Percentiles rank a stretch among this genome's conserved stretches.
Evolutionary conservation across 306 rosid genomes (phyloP).

Genomic region (Fragaria iinumae): DNA sequence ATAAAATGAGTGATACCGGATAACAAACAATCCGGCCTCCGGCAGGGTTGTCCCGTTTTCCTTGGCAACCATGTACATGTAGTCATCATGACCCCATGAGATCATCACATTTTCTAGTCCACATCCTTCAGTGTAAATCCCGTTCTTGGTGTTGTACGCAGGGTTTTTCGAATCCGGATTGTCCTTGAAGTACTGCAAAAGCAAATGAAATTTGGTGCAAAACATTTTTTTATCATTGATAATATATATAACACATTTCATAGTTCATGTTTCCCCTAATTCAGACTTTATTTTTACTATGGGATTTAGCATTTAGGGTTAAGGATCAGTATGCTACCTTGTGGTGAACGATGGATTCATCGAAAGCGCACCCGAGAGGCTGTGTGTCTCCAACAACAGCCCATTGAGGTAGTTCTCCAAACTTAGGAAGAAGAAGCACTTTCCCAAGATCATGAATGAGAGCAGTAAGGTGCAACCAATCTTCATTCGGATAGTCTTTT

Average conservation of each 20-base stretch:
- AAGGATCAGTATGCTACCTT: background rate
- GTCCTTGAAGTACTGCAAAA: conserved; percentile 31
- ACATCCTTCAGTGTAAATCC: conserved; percentile 29
- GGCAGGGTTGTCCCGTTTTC: conserved; percentile 2
- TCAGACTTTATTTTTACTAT: background rate
- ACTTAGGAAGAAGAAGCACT: background rate
- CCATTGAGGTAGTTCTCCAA: conserved; percentile 12
- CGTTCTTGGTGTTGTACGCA: conserved; percentile 27
- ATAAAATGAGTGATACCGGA: conserved; percentile 8
- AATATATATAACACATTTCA: background rate
- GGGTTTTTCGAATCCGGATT: conserved; percentile 31
- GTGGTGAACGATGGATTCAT: conserved; percentile 35
- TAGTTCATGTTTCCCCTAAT: background rate
- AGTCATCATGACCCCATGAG: conserved; percentile 28
- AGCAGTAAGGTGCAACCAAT: conserved; percentile 5
- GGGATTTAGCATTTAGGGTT: too few species aligned
- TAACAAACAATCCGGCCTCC: conserved; percentile 7
- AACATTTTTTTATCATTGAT: background rate
- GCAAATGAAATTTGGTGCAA: background rate
- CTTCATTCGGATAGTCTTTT: conserved; percentile 6
- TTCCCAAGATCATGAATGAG: conserved; percentile 13
- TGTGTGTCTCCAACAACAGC: conserved; percentile 13
- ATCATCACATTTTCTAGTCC: conserved; percentile 32
- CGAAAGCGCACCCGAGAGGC: conserved; percentile 40
- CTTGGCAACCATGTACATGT: conserved; percentile 29